Evolutionary conservation across 208 protist genomes (phyloP).

Genomic region (Crithidia thermophila): DNA sequence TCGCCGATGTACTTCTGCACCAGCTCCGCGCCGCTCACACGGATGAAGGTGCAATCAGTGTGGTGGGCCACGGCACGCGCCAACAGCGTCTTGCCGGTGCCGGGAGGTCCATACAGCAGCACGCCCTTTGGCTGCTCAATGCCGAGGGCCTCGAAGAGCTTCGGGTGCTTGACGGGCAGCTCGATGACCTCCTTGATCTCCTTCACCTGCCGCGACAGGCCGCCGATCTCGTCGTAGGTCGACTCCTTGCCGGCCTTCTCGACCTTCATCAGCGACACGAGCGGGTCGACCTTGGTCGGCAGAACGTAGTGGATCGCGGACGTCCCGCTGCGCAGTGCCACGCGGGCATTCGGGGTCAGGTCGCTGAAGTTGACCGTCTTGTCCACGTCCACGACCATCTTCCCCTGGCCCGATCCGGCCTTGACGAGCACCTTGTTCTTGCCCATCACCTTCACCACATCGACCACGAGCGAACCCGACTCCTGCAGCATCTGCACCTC

Average conservation of each 20-base stretch:
- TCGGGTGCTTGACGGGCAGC: constrained; percentile 96
- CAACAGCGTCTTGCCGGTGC: constrained; percentile 98
- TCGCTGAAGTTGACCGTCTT: constrained; percentile 94
- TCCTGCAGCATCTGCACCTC: constrained; percentile 98
- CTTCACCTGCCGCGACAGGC: constrained; percentile 99
- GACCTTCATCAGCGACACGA: constrained; percentile 99
- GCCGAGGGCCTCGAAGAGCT: constrained; percentile 99
- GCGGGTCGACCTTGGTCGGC: constrained; percentile 98
- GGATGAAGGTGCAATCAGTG: constrained; percentile 98
- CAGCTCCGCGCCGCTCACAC: constrained; percentile 99
- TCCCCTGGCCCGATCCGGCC: constrained; percentile 93
- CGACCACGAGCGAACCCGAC: constrained; percentile 97
- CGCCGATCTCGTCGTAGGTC: constrained; percentile 99
- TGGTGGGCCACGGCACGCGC: constrained; percentile 99
- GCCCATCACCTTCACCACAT: constrained; percentile 99
- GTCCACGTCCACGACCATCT: constrained; percentile 99
- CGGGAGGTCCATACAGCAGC: constrained; percentile 98
- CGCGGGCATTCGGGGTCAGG: constrained; percentile 95
- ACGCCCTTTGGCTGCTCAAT: constrained; percentile 99
- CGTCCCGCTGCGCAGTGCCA: constrained; percentile 97
- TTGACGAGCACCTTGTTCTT: constrained; percentile 99
- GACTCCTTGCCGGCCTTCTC: constrained; percentile 99
- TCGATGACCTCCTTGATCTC: constrained; percentile 92
- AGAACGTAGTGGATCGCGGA: constrained; percentile 98
- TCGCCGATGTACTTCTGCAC: constrained; percentile 99